Conservation (phyloP, 305 asterid genomes). For the Solanum hybrid region DNA sequence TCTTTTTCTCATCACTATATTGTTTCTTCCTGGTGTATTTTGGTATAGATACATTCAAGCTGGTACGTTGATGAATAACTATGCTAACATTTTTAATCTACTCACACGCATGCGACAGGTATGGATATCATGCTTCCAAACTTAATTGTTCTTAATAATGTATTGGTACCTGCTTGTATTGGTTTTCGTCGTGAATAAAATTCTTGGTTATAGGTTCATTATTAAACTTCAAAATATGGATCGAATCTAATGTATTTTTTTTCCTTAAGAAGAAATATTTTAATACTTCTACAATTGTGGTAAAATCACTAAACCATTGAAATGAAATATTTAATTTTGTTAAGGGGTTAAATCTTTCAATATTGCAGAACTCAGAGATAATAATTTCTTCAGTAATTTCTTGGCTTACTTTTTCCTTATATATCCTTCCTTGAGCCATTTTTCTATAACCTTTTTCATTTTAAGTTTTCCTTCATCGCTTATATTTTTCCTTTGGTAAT, state of each 20-base stretch:
- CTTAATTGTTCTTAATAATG: too few species aligned
- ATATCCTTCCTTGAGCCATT: not conserved
- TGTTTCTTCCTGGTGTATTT: too few species aligned
- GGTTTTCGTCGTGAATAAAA: not conserved
- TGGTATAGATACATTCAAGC: too few species aligned
- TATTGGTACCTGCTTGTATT: too few species aligned
- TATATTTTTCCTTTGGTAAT: not conserved
- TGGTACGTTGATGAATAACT: too few species aligned
- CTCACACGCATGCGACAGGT: conserved; percentile 11
- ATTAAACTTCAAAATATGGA: not conserved
- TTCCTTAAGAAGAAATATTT: not conserved
- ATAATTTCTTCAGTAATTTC: not conserved
- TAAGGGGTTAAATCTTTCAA: not conserved
- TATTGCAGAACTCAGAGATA: not conserved
- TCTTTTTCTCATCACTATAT: not conserved
- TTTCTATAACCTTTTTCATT: not conserved
- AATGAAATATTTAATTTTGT: not conserved
- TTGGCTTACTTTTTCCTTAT: not conserved
- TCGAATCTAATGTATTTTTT: not conserved
- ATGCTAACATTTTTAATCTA: too few species aligned
- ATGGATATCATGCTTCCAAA: not conserved
- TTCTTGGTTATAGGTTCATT: not conserved
- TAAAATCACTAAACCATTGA: not conserved
- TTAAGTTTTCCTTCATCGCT: not conserved
- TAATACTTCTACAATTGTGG: not conserved